These are phyloP conservation scores for Penicillium coprophilum DNA, from an alignment of 495 filamentous ascomycete genomes.

Conservation along the genomic window DNA sequence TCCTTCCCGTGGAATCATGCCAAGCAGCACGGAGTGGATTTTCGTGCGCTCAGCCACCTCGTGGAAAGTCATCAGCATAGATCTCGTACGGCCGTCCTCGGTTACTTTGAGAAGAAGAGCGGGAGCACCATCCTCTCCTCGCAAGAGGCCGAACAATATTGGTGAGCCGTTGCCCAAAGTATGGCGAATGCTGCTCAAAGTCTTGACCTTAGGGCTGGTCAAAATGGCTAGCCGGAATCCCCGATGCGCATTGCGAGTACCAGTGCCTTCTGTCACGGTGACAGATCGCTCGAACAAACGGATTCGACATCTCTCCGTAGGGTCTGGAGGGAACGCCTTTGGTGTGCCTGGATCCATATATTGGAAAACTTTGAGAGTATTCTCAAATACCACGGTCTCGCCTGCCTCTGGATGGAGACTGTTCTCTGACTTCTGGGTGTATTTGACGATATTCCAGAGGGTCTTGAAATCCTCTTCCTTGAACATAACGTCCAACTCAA, in stretches of 20 bases:
- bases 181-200: constrained; percentile 69
- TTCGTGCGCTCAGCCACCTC: constrained; percentile 63
- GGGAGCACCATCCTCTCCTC: constrained; percentile 64
- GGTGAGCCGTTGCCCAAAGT: constrained; percentile 58
- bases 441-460: constrained; percentile 78
- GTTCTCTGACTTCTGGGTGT: constrained; percentile 68
- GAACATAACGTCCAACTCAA: constrained; percentile 66
- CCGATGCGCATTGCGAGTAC: constrained; percentile 64
- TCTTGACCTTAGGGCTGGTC: constrained; percentile 73
- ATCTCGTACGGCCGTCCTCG: constrained; percentile 61
- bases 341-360: constrained; percentile 69
- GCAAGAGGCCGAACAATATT: constrained; percentile 69
- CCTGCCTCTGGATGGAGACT: constrained; percentile 63
- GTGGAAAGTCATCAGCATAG: constrained; percentile 72
- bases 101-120: constrained; percentile 68
- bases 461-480: constrained; percentile 70
- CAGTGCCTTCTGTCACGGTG: constrained; percentile 63
- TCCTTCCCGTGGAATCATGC: constrained; percentile 57
- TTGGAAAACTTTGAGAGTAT: constrained; percentile 65
- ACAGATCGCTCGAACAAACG: constrained; percentile 68
- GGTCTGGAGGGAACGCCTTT: constrained; percentile 69
- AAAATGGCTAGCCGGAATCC: constrained; percentile 74
- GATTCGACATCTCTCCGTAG: constrained; percentile 65
- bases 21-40: constrained; percentile 67
- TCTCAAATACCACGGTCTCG: constrained; percentile 65